phyloP scores from a whole-genome alignment of 164 flowering plant species.

The Kalanchoe fedtschenkoi region DNA sequence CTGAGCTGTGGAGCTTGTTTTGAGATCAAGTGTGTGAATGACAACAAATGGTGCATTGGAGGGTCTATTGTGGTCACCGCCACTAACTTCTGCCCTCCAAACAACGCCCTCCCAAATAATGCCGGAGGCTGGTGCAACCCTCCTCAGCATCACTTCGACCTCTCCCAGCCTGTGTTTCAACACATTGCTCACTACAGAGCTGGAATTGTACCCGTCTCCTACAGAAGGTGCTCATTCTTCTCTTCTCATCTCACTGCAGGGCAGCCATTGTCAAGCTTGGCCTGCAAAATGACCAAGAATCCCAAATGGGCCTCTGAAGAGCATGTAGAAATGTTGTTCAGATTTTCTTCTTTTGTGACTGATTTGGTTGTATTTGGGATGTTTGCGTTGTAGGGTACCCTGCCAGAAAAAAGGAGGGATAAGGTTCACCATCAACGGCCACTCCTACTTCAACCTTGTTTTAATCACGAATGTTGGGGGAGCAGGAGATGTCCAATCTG shows the following conservation, averaged over 20 bases:
- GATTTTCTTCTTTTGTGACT: background rate
- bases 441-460: constrained; percentile 70
- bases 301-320: too few species aligned
- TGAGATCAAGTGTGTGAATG: background rate
- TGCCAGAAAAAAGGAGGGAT: constrained; percentile 71
- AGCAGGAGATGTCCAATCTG: constrained; percentile 60
- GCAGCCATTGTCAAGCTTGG: too few species aligned
- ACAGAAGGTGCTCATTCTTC: constrained; percentile 39
- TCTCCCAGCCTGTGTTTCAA: constrained; percentile 69
- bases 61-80: constrained; percentile 3
- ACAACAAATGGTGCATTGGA: constrained; percentile 1
- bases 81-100: constrained; percentile 4
- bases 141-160: constrained; percentile 68
- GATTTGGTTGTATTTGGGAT: background rate
- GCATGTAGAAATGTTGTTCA: too few species aligned
- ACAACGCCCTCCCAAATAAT: background rate
- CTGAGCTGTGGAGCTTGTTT: constrained; percentile 2
- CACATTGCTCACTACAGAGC: constrained; percentile 58
- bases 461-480: constrained; percentile 76
- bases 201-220: constrained; percentile 71
- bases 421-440: constrained; percentile 67
- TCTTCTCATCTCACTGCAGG: background rate
- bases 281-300: background rate
- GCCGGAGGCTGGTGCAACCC: constrained; percentile 61
- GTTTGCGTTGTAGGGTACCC: constrained; percentile 43